Percentiles rank a stretch among this genome's conserved stretches.
These are phyloP conservation scores for Auriscalpium orientale DNA, from an alignment of 768 basidiomycete genomes.

Conservation along the genomic window DNA sequence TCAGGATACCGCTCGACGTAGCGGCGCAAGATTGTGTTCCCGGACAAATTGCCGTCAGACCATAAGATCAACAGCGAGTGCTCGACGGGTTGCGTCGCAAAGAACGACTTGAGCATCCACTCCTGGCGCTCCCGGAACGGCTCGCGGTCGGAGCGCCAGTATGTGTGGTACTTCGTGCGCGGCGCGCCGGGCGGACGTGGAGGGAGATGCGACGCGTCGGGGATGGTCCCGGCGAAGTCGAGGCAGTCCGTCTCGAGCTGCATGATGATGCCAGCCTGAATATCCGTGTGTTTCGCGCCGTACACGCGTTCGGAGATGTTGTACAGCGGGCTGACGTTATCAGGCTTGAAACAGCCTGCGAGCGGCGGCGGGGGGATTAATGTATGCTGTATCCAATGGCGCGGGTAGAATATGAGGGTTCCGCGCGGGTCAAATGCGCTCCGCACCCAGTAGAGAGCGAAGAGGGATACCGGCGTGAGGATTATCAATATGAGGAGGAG, in stretches of 20 bases:
- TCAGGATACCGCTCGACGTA: constrained; percentile 62
- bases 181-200: constrained; percentile 24
- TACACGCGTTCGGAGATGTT: constrained; percentile 56
- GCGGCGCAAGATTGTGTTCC: constrained; percentile 46
- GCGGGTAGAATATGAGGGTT: constrained; percentile 72
- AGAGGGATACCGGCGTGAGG: constrained; percentile 1
- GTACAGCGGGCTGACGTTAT: constrained; percentile 54
- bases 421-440: constrained; percentile 76
- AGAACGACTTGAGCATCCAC: constrained; percentile 88
- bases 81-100: constrained; percentile 77
- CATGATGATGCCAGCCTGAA: constrained; percentile 77
- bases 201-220: constrained; percentile 14
- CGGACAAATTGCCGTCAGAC: constrained; percentile 77
- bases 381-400: constrained; percentile 65
- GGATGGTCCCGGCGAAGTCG: constrained; percentile 79
- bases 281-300: constrained; percentile 54
- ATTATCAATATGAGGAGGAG: neutral
- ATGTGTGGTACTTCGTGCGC: constrained; percentile 76
- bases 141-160: constrained; percentile 88
- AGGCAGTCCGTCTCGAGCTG: constrained; percentile 84
- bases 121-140: constrained; percentile 79
- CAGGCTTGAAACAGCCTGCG: constrained; percentile 64
- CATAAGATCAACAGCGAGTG: constrained; percentile 71
- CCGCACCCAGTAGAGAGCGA: constrained; percentile 37
- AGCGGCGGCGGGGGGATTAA: constrained; percentile 54